Evolutionary conservation across 176 grass and related monocot genomes (phyloP).

Genomic region (Cenchrus fungigraminus): DNA sequence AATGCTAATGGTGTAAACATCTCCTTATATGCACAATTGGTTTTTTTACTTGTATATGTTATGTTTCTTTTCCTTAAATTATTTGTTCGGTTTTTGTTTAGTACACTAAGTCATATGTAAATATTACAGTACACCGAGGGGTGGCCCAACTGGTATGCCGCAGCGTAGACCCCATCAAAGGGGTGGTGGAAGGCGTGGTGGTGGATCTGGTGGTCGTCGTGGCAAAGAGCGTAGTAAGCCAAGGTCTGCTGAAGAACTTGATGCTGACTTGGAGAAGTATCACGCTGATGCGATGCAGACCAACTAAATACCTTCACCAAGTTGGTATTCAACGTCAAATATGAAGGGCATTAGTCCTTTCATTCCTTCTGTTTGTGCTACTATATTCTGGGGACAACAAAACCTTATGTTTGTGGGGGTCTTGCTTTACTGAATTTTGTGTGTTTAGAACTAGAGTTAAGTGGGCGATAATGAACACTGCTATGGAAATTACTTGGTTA

Average conservation of each 20-base stretch:
- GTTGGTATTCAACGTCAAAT: constrained; percentile 44
- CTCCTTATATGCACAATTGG: neutral
- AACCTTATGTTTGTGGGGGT: constrained; percentile 57
- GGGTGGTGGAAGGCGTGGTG: constrained; percentile 47
- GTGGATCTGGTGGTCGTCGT: constrained; percentile 63
- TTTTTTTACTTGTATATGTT: neutral
- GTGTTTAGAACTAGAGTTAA: constrained; percentile 55
- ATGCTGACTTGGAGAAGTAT: constrained; percentile 98
- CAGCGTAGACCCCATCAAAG: constrained; percentile 54
- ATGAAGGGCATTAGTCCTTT: constrained; percentile 45
- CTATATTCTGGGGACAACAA: constrained; percentile 56
- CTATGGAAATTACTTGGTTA: constrained; percentile 58
- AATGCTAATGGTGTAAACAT: neutral
- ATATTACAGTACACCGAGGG: constrained; percentile 66
- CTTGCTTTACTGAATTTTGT: constrained; percentile 63
- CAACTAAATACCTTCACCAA: constrained; percentile 53
- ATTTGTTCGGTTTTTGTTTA: neutral
- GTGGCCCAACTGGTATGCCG: constrained; percentile 29
- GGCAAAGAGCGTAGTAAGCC: constrained; percentile 62
- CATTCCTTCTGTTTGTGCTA: constrained; percentile 51
- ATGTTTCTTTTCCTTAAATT: neutral
- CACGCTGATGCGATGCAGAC: constrained; percentile 89
- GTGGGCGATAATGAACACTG: constrained; percentile 46
- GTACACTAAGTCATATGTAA: constrained; percentile 21
- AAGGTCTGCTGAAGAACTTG: constrained; percentile 81